These are phyloP conservation scores for Rheum nobile DNA, from an alignment of 148 eudicot species.

Conservation along the genomic window DNA sequence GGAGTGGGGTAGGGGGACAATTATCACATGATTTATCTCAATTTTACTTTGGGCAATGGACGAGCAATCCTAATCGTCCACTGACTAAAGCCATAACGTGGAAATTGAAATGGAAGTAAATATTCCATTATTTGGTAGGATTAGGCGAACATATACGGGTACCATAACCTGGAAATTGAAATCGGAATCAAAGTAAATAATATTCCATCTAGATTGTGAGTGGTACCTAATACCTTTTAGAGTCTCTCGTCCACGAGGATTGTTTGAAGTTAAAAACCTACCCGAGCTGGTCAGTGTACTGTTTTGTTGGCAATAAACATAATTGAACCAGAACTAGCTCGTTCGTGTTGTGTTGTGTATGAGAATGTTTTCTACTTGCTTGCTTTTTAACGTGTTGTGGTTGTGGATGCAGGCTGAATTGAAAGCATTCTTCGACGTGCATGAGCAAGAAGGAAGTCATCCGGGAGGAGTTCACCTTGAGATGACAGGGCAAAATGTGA, in stretches of 20 bases:
- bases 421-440: constrained; percentile 7
- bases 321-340: too few relatives aligned
- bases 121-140: too few relatives aligned
- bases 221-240: too few relatives aligned
- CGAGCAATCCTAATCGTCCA: not conserved
- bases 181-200: too few relatives aligned
- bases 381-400: not conserved
- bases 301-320: too few relatives aligned
- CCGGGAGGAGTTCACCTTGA: constrained; percentile 10
- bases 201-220: too few relatives aligned
- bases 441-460: constrained; percentile 9
- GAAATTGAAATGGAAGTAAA: not conserved
- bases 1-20: not conserved
- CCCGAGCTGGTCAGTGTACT: too few relatives aligned
- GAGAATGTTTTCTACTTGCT: too few relatives aligned
- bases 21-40: not conserved
- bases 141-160: too few relatives aligned
- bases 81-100: not conserved
- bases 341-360: too few relatives aligned
- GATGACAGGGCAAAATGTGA: constrained; percentile 11
- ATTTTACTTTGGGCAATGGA: not conserved
- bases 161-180: too few relatives aligned
- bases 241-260: not conserved
- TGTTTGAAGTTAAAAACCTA: not conserved
- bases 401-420: constrained; percentile 1